Conservation (phyloP, 208 protist genomes). For the Trypanosomatidae sp. region DNA sequence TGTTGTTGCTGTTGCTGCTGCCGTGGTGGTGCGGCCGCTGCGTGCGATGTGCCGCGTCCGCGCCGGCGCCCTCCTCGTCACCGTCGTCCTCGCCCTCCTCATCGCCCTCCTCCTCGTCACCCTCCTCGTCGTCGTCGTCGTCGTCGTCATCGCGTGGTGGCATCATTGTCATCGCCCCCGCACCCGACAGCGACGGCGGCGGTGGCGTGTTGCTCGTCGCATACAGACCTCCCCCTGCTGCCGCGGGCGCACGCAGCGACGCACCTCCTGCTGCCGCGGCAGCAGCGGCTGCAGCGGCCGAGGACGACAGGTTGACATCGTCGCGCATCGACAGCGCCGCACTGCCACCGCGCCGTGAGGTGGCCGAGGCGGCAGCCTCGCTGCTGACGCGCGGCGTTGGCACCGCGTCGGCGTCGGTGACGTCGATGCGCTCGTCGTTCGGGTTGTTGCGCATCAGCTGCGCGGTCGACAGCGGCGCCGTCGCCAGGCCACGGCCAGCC, state of each 20-base stretch:
- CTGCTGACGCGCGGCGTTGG: slow-evolving; percentile 37
- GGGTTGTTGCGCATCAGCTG: slow-evolving; percentile 71
- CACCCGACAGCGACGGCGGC: slow-evolving; percentile 2
- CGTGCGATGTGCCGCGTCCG: slow-evolving; percentile 2
- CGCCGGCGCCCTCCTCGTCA: background rate
- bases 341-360: too few species aligned
- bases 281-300: too few species aligned
- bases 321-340: too few species aligned
- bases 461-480: too few species aligned
- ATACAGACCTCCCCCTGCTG: too few species aligned
- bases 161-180: slow-evolving; percentile 3
- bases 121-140: slow-evolving; percentile 11
- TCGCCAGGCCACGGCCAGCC: too few species aligned
- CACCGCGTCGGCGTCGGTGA: slow-evolving; percentile 36
- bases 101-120: slow-evolving; percentile 17
- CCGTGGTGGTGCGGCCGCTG: background rate
- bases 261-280: too few species aligned
- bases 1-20: background rate
- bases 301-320: too few species aligned
- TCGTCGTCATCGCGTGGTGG: slow-evolving; percentile 11
- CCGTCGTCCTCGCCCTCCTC: slow-evolving; percentile 14
- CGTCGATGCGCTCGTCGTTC: slow-evolving; percentile 74
- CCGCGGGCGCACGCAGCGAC: too few species aligned
- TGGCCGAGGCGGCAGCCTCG: too few species aligned
- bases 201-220: slow-evolving; percentile 1